A percentile compares a stretch with the other conserved stretches of the same genome.
Evolutionary conservation across 1,284 basidiomycete species (phyloP).

Genomic region (Testicularia cyperi): DNA sequence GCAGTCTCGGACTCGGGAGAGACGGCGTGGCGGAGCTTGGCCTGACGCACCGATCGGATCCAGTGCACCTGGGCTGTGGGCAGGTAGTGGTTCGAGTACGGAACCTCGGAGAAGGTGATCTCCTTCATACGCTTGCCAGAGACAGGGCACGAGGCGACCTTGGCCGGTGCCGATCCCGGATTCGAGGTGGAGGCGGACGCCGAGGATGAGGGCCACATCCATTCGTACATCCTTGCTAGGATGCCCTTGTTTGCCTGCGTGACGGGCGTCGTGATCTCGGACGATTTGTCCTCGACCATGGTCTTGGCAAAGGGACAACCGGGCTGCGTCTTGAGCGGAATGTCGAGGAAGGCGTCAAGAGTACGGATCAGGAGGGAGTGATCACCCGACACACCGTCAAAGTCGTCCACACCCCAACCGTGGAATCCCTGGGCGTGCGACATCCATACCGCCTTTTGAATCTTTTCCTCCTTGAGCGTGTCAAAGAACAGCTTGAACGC

Average conservation of each 20-base stretch:
- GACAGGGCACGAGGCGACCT: constrained; percentile 10
- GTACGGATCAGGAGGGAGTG: constrained; percentile 33
- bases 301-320: constrained; percentile 30
- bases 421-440: constrained; percentile 39
- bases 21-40: constrained; percentile 9
- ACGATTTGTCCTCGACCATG: constrained; percentile 10
- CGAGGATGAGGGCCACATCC: constrained; percentile 16
- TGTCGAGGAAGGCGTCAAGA: constrained; percentile 26
- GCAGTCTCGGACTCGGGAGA: constrained; percentile 10
- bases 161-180: constrained; percentile 2
- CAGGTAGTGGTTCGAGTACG: constrained; percentile 34
- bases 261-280: constrained; percentile 3
- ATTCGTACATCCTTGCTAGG: constrained; percentile 17
- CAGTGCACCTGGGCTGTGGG: constrained; percentile 26
- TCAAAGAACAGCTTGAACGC: constrained; percentile 36
- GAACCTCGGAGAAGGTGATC: constrained; percentile 37
- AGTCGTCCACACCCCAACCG: constrained; percentile 37
- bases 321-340: constrained; percentile 24
- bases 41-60: constrained; percentile 25
- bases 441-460: constrained; percentile 35
- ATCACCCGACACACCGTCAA: constrained; percentile 37
- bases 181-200: neutral
- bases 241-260: constrained; percentile 1
- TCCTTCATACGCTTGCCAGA: constrained; percentile 24
- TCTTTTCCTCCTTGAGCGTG: constrained; percentile 36